Evolutionary conservation across 1,284 basidiomycete genomes (phyloP), one percentile per base, ranked within the genome.

Genomic region (Neotropicomus parvogracilis): DNA sequence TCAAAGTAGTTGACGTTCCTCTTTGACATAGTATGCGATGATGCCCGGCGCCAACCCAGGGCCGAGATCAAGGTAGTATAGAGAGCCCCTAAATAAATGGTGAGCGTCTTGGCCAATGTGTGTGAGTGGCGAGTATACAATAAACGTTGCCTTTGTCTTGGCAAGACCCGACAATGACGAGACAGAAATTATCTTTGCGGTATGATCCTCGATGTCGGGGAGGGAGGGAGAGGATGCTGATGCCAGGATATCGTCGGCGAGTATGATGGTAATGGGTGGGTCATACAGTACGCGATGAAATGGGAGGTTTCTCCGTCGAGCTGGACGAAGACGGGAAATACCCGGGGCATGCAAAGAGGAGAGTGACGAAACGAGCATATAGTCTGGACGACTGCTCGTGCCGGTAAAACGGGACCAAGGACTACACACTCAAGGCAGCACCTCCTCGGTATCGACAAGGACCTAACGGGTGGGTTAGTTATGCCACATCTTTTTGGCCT

Each of bases 391-490:
- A 74, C 37, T 74, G 72, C 68, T 90, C 87, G 62, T 92, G 86
- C 21, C 91, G 88, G 67, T 92, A 90, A 66, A 78, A 93, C 0
- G 82, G n/a, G n/a, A n/a, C n/a, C n/a, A n/a, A n/a, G n/a, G n/a
- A n/a, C n/a, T n/a, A n/a, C n/a, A n/a, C n/a, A n/a, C n/a, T n/a
- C n/a, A n/a, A n/a, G n/a, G n/a, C n/a, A n/a, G n/a, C n/a, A n/a
- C n/a, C n/a, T n/a, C n/a, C n/a, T n/a, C n/a, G n/a, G n/a, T n/a
- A n/a, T n/a, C n/a, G n/a, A n/a, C n/a, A n/a, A n/a, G n/a, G n/a
- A n/a, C n/a, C n/a, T n/a, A n/a, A n/a, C n/a, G n/a, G n/a, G n/a
- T n/a, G n/a, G n/a, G n/a, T n/a, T n/a, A n/a, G n/a, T n/a, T n/a
- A n/a, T n/a, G n/a, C n/a, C n/a, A n/a, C n/a, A n/a, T n/a, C n/a